Base-by-base conservation (phyloP, 495 filamentous ascomycete genomes). In the Recurvomyces mirabilis region DNA sequence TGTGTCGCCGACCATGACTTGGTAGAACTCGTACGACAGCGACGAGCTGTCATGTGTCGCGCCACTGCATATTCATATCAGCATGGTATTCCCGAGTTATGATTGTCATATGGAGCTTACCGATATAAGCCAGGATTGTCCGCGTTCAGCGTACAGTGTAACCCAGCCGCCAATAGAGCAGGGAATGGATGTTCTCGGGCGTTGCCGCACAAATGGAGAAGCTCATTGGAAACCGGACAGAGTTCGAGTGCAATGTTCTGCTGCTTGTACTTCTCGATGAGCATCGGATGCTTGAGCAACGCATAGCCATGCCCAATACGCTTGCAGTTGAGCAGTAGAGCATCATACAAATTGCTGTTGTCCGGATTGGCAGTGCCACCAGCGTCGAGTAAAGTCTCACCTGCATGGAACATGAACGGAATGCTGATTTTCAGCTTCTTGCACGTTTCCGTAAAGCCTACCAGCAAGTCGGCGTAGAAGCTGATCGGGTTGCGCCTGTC, bases 51-150 rank as follows among this genome's bases (percentile, higher is more conserved):
- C 24, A 1, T 5, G 13, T 2, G 38, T 22, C 24, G 42, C 38
- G 20, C 51, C 51, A 34, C 54, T 60, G 45, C 33, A 19, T 37
- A 22, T 10, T 22, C 14, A 17, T 12, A 40, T 2, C 7, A 26
- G 46, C 24, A 40, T 42, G 29, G 6, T 28, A 26, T n/a, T 30
- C n/a, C n/a, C n/a, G n/a, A n/a, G n/a, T n/a, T n/a, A n/a, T n/a
- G n/a, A n/a, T n/a, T n/a, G n/a, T n/a, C n/a, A n/a, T n/a, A n/a
- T n/a, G n/a, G n/a, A n/a, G n/a, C 38, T 41, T 56, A 63, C 62
- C 57, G 58, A 49, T 62, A 65, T 3, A 65, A 55, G 3, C 61
- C 61, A 35, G 62, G 62, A 40, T 65, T 65, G 49, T 65, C 62
- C 21, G 56, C 59, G 26, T 65, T 65, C 4, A 65, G 44, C 9